Percentiles rank a stretch among this genome's conserved stretches.
These are phyloP conservation scores for Salix dunnii DNA, from an alignment of 345 rosid species.

Conservation along the genomic window DNA sequence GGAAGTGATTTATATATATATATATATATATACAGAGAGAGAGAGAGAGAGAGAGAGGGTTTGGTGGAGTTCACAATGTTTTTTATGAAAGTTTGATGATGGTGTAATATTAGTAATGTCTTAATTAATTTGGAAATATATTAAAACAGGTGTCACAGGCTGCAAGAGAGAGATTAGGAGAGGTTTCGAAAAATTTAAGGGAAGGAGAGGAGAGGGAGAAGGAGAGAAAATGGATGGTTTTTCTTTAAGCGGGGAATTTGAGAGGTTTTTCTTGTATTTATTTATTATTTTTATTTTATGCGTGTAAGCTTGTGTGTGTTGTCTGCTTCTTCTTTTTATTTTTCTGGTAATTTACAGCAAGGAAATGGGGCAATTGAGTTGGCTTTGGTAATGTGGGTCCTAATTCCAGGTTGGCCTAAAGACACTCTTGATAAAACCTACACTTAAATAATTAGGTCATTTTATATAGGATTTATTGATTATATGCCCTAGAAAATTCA, in stretches of 20 bases:
- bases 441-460: neutral
- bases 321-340: neutral
- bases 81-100: neutral
- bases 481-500: too few relatives aligned
- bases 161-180: neutral
- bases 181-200: neutral
- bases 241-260: neutral
- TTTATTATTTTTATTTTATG: neutral
- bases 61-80: neutral
- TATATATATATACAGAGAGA: neutral
- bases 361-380: neutral
- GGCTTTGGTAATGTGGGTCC: neutral
- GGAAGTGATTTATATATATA: neutral
- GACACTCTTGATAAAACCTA: neutral
- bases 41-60: neutral
- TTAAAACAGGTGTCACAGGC: slow-evolving; percentile 25
- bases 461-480: too few relatives aligned
- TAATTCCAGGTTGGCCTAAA: slow-evolving; percentile 8
- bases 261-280: neutral
- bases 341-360: neutral
- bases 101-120: neutral
- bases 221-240: neutral
- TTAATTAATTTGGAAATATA: neutral
- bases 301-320: neutral
- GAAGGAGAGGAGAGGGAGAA: neutral